Base-by-base conservation (phyloP, 352 stramenopile genomes). In the Pythium folliculosum region DNA sequence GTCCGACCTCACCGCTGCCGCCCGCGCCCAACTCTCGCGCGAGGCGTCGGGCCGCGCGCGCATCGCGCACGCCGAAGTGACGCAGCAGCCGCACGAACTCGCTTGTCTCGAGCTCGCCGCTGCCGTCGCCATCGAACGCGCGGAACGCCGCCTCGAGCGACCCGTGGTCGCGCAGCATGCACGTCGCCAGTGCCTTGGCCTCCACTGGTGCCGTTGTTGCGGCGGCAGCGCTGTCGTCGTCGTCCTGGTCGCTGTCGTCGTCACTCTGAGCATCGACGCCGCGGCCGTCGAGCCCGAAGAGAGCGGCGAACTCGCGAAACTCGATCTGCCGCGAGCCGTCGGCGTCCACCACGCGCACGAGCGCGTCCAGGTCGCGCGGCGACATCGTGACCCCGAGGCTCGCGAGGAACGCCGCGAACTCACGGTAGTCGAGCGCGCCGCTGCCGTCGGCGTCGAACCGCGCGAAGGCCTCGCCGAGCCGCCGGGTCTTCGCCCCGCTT, bases 341-440 rank as follows among this genome's bases (percentile, higher is more conserved):
- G 10, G 64, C 57, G 55, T 91, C 81, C 12, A 90, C 63, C 9
- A 76, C 55, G 3, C 67, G 40, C 22, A 91, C 43, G 17, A 91
- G 48, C 2, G 64, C 45, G 14, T 60, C 67, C 2, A 91, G 43
- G 22, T 90, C 78, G 5, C 74, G 51, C 4, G 69, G 43, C 63
- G 77, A 78, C 19, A 91, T 43, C 40, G 88, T 89, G 25, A 91
- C 70, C 5, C 83, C 83, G 5, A 91, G 62, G 5, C 78, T 67
- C 58, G 86, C 60, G 0, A 91, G 63, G 12, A 91, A 75, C 10
- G 79, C 80, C 1, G 72, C 69, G 51, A 91, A 91, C 54, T 91
- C 83, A 32, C 86, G 74, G 45, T 84, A 80, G 54, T 90, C 80
- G 0, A 91, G 74, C 35, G 71, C 65, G 10, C 75, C 67, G 43